phyloP scores from a whole-genome alignment of 2,329 filamentous ascomycete species.

The Xylaria sp. region DNA sequence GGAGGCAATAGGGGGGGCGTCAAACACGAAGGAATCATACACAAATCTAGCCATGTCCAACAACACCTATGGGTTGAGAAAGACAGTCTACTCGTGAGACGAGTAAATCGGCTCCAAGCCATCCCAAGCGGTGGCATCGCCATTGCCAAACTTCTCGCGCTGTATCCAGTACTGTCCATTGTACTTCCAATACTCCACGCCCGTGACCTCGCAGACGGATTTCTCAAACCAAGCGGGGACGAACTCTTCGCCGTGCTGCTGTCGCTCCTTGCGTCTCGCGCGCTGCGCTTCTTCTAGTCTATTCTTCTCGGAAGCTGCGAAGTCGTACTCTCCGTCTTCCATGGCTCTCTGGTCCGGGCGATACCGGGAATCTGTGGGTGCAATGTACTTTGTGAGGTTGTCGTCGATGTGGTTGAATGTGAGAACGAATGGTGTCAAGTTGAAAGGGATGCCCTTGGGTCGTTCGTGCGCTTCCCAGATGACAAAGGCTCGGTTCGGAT shows the following conservation, averaged over 20 bases:
- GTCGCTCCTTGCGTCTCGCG: constrained; percentile 64
- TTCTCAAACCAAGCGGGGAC: constrained; percentile 79
- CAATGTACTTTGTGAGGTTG: constrained; percentile 67
- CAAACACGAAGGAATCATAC: no score
- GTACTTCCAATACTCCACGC: constrained; percentile 86
- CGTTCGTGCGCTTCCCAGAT: constrained; percentile 87
- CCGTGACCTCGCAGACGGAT: constrained; percentile 68
- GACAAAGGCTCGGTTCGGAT: constrained; percentile 72
- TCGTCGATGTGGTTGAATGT: constrained; percentile 90
- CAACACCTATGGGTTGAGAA: neutral
- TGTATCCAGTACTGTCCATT: constrained; percentile 83
- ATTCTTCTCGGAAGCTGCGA: constrained; percentile 90
- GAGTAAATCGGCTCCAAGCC: constrained; percentile 70
- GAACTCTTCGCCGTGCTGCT: constrained; percentile 76
- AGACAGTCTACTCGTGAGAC: constrained; percentile 16
- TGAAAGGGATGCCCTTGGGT: constrained; percentile 85
- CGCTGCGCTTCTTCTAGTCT: constrained; percentile 89
- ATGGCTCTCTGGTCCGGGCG: constrained; percentile 94
- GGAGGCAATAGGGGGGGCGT: no score
- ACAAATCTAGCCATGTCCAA: constrained; percentile 1
- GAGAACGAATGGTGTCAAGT: constrained; percentile 91
- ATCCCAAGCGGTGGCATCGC: constrained; percentile 58
- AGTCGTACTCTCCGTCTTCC: constrained; percentile 96
- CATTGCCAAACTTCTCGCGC: constrained; percentile 59
- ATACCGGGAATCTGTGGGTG: constrained; percentile 89